phyloP scores from a whole-genome alignment of 805 yeast species.

The Kuraishia molischiana region DNA sequence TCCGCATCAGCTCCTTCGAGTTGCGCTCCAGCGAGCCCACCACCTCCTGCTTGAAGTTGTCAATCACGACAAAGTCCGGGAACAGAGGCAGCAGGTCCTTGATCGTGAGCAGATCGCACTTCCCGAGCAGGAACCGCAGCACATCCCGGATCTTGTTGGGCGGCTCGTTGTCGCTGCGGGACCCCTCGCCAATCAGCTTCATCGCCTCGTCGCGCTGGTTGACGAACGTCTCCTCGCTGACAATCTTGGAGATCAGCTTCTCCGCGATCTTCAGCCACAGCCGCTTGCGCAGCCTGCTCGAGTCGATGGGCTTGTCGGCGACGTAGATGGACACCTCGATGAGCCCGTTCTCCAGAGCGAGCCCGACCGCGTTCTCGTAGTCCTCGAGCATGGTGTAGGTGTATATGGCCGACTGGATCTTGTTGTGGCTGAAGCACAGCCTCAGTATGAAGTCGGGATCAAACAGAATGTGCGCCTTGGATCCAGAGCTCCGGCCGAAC shows the following conservation, averaged over 20 bases:
- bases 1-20: constrained; percentile 51
- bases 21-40: constrained; percentile 70
- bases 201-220: constrained; percentile 10
- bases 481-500: constrained; percentile 8
- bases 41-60: constrained; percentile 75
- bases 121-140: constrained; percentile 27
- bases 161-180: too few species aligned
- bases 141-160: constrained; percentile 21
- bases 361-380: constrained; percentile 70
- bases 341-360: constrained; percentile 57
- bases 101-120: constrained; percentile 46
- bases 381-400: constrained; percentile 60
- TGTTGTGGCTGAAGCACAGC: constrained; percentile 51
- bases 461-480: constrained; percentile 26
- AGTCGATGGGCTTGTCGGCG: constrained; percentile 31
- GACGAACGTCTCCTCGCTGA: constrained; percentile 16
- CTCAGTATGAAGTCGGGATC: constrained; percentile 73
- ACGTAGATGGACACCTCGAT: constrained; percentile 47
- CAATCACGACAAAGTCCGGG: constrained; percentile 76
- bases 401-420: constrained; percentile 57
- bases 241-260: constrained; percentile 29
- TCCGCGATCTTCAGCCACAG: constrained; percentile 65
- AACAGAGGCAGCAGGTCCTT: constrained; percentile 79
- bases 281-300: constrained; percentile 41
- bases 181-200: constrained; percentile 12